Evolutionary conservation across 768 basidiomycete genomes (phyloP), one percentile per base, ranked within the genome.

Genomic region (Phylloporus sp.): DNA sequence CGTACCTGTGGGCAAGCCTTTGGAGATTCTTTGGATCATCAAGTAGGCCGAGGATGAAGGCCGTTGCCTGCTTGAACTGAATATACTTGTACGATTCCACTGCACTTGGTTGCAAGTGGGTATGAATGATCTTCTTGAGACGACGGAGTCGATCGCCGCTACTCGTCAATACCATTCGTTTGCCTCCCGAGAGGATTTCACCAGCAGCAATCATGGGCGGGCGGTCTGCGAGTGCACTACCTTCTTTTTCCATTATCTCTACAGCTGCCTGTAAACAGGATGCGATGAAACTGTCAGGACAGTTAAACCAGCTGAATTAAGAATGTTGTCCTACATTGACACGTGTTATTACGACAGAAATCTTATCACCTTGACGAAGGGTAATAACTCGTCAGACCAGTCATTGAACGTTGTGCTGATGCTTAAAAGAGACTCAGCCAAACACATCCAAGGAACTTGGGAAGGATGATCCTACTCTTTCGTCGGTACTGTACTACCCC

Each of bases 191-290:
- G 1, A 84, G 69, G 0, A 79, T 74, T 49, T 83, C 79, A 2
- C 76, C 75, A 0, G 79, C 81, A 0, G 82, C 73, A 38, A 84
- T 78, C 48, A 70, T 75, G 0, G 57, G 55, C 13, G 82, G 82
- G 28, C 82, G 67, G 59, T 82, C 82, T 0, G 69, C 76, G 8
- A 78, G 69, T 0, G 70, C 60, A 0, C 76, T 75, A 1, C 81
- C 80, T 56, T 82, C 80, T 47, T 78, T 77, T 63, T 84, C 82
- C 80, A 84, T 79, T 42, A 84, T 77, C 7, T 83, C 81, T 0
- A 78, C 72, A 0, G 81, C 80, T 10, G 79, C 80, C 63, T 82
- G 42, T 2, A 48, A 3, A 32, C 15, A 20, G 29, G 10, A 40
- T 15, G 13, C 4, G n/a, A 27, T 23, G 2, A 34, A 4, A 7